Conservation (phyloP, 108 stramenopile genomes). For the Aurantiochytrium sp. region DNA sequence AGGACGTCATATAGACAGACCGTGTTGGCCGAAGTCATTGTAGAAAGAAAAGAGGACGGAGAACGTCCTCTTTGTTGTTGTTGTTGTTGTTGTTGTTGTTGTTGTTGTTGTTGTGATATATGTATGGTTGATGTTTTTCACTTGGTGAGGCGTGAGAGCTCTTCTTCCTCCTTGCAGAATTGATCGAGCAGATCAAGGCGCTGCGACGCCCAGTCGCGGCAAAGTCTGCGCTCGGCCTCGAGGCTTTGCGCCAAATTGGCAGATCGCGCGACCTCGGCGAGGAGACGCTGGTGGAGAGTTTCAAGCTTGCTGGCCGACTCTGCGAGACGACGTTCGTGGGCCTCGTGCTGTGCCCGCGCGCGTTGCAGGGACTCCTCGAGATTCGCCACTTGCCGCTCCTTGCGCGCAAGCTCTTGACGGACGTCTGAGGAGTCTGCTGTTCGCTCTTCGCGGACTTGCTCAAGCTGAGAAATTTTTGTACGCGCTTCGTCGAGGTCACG, state of each 20-base stretch:
- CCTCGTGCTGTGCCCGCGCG: background rate
- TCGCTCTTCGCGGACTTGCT: background rate
- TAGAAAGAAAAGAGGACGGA: too few species aligned
- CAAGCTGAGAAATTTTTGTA: background rate
- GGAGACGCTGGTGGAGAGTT: background rate
- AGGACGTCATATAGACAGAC: too few species aligned
- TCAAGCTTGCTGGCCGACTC: background rate
- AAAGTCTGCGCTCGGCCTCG: conserved; percentile 10
- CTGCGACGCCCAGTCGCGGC: background rate
- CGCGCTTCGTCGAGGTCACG: background rate
- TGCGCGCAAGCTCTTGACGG: background rate
- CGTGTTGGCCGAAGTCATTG: too few species aligned
- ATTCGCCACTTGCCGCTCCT: background rate
- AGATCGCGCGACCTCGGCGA: background rate
- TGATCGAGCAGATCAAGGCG: background rate
- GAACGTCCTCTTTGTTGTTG: too few species aligned
- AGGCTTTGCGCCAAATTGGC: background rate
- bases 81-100: too few species aligned
- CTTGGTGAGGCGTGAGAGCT: background rate
- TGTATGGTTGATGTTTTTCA: background rate
- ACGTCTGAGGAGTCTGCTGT: background rate
- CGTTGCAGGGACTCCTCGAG: background rate
- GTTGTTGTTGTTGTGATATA: background rate
- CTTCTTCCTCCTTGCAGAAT: background rate
- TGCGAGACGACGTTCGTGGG: background rate